Evolutionary conservation across 352 stramenopile genomes (phyloP).

Genomic region (Phytophthora pinifolia): DNA sequence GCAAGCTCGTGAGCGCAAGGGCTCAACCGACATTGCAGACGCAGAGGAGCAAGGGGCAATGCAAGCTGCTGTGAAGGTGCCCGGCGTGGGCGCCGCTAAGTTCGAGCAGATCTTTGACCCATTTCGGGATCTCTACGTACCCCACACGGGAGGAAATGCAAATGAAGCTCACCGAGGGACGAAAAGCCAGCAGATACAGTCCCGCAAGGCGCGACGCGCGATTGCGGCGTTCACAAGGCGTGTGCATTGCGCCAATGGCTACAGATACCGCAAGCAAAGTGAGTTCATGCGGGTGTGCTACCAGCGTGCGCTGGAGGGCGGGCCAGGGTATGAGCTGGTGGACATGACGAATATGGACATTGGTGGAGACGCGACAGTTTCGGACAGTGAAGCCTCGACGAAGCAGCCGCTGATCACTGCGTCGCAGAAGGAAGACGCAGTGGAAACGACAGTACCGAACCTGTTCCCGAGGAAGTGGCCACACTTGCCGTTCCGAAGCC

Average conservation of each 20-base stretch:
- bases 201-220: conserved; percentile 30
- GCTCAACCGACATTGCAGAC: conserved; percentile 14
- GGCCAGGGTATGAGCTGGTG: conserved; percentile 30
- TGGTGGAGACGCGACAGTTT: background rate
- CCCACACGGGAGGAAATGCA: background rate
- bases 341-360: conserved; percentile 18
- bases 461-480: conserved; percentile 69
- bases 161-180: background rate
- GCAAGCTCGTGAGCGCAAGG: conserved; percentile 18
- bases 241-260: conserved; percentile 44
- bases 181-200: conserved; percentile 16
- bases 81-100: conserved; percentile 8
- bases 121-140: conserved; percentile 59
- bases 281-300: conserved; percentile 73
- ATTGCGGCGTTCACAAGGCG: conserved; percentile 40
- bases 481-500: conserved; percentile 59
- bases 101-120: conserved; percentile 62
- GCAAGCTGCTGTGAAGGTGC: conserved; percentile 8
- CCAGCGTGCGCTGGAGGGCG: conserved; percentile 43
- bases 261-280: conserved; percentile 57
- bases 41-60: conserved; percentile 8
- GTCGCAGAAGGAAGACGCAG: conserved; percentile 36
- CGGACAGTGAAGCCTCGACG: background rate
- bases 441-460: conserved; percentile 45
- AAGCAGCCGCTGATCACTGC: conserved; percentile 24